phyloP scores from a whole-genome alignment of 73 alveolate species.

The Paramecium biaurelia region DNA sequence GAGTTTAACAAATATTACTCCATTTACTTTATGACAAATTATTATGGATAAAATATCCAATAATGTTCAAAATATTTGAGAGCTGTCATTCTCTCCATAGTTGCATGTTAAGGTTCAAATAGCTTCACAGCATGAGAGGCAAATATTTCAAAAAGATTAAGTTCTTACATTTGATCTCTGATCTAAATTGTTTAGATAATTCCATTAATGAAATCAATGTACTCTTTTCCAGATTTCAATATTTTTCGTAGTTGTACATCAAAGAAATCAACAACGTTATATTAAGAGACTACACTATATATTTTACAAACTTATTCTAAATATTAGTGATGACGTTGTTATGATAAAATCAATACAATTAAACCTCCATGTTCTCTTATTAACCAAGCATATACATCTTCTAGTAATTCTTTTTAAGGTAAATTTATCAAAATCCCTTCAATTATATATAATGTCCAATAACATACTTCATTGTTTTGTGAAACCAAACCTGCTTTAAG shows the following conservation, averaged over 20 bases:
- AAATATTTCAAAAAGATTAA: neutral
- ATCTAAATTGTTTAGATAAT: neutral
- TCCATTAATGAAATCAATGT: neutral
- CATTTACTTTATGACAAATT: neutral
- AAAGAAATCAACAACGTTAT: slow-evolving; percentile 7
- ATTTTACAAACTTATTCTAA: neutral
- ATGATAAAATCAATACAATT: neutral
- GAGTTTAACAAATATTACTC: neutral
- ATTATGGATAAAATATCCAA: slow-evolving; percentile 36
- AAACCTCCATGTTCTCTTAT: slow-evolving; percentile 51
- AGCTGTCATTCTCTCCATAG: slow-evolving; percentile 18
- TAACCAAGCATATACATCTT: slow-evolving; percentile 40
- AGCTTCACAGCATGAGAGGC: slow-evolving; percentile 28
- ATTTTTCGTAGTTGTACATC: slow-evolving; percentile 33
- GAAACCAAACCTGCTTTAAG: slow-evolving; percentile 35
- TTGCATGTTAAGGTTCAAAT: slow-evolving; percentile 3
- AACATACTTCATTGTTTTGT: neutral
- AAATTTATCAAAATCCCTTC: neutral
- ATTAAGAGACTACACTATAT: neutral
- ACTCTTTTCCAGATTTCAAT: slow-evolving; percentile 42
- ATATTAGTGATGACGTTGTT: slow-evolving; percentile 13
- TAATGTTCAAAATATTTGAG: slow-evolving; percentile 46
- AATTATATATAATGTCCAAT: slow-evolving; percentile 6
- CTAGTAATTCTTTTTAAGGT: neutral
- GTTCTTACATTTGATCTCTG: neutral